phyloP scores from a whole-genome alignment of 208 protist species.

The Endotrypanum monterogeii region DNA sequence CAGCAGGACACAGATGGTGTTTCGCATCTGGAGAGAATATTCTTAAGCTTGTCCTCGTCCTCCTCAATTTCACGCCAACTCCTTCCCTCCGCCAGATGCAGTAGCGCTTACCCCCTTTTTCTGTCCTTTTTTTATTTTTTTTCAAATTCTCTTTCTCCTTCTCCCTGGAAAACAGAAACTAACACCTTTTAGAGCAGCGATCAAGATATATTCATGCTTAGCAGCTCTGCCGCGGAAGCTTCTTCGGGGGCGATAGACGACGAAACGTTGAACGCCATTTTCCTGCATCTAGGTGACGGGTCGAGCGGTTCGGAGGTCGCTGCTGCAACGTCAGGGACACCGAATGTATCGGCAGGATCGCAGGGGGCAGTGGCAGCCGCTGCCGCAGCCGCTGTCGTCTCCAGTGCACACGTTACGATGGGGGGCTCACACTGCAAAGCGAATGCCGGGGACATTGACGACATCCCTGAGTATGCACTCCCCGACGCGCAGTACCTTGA shows the following conservation, averaged over 20 bases:
- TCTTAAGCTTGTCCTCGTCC: too few relatives aligned
- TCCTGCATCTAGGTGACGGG: constrained; percentile 9
- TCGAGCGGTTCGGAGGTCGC: neutral
- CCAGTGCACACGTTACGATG: neutral
- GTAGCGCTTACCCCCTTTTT: too few relatives aligned
- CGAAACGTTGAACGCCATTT: constrained; percentile 20
- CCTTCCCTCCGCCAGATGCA: too few relatives aligned
- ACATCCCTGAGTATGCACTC: constrained; percentile 65
- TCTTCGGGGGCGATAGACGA: constrained; percentile 18
- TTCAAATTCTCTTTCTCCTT: neutral
- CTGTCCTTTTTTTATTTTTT: too few relatives aligned
- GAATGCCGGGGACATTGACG: neutral
- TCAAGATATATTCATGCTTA: neutral
- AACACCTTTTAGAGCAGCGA: neutral
- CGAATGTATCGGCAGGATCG: neutral
- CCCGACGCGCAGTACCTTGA: constrained; percentile 82
- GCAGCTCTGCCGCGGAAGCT: neutral
- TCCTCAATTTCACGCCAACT: too few relatives aligned
- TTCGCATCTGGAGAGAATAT: too few relatives aligned
- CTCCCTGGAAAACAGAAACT: neutral
- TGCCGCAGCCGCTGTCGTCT: neutral
- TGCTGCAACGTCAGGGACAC: neutral
- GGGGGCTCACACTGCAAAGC: neutral
- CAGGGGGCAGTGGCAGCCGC: too few relatives aligned
- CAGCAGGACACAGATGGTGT: too few relatives aligned